Evolutionary conservation across 352 stramenopile species (phyloP).

Genomic region (Globisporangium carolinianum): DNA sequence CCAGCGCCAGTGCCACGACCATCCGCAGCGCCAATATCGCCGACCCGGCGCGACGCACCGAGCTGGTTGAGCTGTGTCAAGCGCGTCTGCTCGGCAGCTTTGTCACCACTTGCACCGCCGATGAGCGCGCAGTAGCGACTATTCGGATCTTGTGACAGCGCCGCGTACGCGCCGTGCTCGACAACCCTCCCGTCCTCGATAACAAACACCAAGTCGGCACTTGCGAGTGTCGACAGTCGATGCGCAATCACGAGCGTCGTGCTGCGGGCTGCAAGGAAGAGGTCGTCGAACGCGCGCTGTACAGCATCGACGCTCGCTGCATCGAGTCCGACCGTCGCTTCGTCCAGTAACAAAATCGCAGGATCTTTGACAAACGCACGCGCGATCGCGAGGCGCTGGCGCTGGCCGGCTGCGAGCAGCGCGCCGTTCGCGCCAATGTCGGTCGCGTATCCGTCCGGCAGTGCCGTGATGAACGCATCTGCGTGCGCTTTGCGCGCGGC

Average conservation of each 20-base stretch:
- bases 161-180: conserved; percentile 27
- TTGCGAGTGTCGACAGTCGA: conserved; percentile 55
- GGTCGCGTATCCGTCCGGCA: conserved; percentile 87
- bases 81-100: conserved; percentile 3
- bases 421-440: conserved; percentile 80
- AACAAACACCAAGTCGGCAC: conserved; percentile 56
- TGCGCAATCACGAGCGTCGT: conserved; percentile 90
- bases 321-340: conserved; percentile 18
- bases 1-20: too few relatives aligned
- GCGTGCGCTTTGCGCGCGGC: conserved; percentile 25
- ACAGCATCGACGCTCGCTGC: conserved; percentile 70
- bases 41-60: too few relatives aligned
- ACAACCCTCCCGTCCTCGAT: conserved; percentile 43
- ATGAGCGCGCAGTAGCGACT: conserved; percentile 42
- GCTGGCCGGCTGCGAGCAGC: conserved; percentile 87
- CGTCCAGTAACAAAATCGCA: conserved; percentile 59
- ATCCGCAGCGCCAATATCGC: too few relatives aligned
- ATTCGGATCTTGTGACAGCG: conserved; percentile 27
- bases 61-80: conserved; percentile 1
- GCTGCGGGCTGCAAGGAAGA: conserved; percentile 39
- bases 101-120: not conserved
- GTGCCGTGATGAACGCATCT: conserved; percentile 86
- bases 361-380: conserved; percentile 82
- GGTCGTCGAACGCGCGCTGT: conserved; percentile 62
- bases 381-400: conserved; percentile 89